Base-by-base conservation (phyloP, 2,329 filamentous ascomycete genomes). In the Diaporthe sp. region DNA sequence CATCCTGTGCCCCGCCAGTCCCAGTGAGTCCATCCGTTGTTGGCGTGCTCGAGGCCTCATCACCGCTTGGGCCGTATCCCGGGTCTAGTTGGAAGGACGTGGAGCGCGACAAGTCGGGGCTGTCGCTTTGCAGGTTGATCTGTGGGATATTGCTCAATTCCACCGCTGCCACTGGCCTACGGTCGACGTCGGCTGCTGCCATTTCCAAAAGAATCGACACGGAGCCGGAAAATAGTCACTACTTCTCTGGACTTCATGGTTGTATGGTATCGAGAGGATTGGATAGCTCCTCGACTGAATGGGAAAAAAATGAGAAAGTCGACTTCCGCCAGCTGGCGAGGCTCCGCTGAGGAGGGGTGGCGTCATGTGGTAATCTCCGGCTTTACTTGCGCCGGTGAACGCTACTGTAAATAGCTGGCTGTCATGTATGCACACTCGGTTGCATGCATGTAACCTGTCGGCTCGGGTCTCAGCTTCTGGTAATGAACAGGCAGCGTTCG, bases 311-410 rank as follows among this genome's bases (percentile, higher is more conserved):
- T 34, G 17, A 34, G 8, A 34, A 49, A 31, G 25, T 13, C n/a
- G 25, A n/a, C 17, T 49, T 9, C 28, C 17, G 61, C 42, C 42
- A 49, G 25, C 39, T 47, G 42, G 20, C 28, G 42, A 65, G 61
- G 61, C 61, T 65, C 39, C 25, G 61, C 61, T 47, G 37, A 63
- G 60, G 61, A 65, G 17, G 42, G 17, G 42, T 37, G 42, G 61
- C 61, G 61, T 65, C 20, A 65, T 65, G 61, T 49, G 42, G 25
- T 42, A 65, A 65, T 65, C 17, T 65, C 61, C 61, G 61, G 49
- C 61, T 65, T n/a, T 34, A 49, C 61, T 31, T 47, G 60, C 39
- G 15, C 60, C 61, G 20, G 25, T 13, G 13, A 22, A 65, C 42
- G 61, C 42, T 49, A 49, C 25, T 65, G 39, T 28, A 63, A 44